These are phyloP conservation scores for Byssochlamys sp. DNA, from an alignment of 2,329 filamentous ascomycete species.

Conservation along the genomic window DNA sequence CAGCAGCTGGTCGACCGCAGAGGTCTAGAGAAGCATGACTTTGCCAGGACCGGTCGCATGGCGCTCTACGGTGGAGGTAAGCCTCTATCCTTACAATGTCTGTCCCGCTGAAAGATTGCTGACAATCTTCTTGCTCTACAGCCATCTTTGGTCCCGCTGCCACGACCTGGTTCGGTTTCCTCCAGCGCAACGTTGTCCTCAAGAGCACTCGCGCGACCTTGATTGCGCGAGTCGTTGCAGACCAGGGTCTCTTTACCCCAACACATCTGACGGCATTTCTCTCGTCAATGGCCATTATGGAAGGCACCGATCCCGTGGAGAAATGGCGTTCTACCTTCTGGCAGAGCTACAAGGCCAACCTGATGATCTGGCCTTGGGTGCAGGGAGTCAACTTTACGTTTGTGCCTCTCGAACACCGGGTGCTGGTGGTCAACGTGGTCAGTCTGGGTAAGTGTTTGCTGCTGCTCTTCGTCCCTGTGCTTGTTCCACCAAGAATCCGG, in stretches of 20 bases:
- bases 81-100: constrained; percentile 6
- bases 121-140: constrained; percentile 22
- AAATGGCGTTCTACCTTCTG: constrained; percentile 64
- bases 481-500: background rate
- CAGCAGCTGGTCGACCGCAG: constrained; percentile 83
- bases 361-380: constrained; percentile 76
- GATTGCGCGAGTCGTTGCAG: constrained; percentile 64
- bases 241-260: constrained; percentile 79
- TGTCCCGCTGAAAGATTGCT: background rate
- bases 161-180: constrained; percentile 74
- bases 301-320: constrained; percentile 56
- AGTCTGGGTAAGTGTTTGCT: constrained; percentile 49
- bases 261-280: constrained; percentile 73
- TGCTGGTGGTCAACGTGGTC: constrained; percentile 78
- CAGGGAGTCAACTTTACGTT: constrained; percentile 82
- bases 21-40: constrained; percentile 66
- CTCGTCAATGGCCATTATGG: constrained; percentile 71
- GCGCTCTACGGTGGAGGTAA: constrained; percentile 41
- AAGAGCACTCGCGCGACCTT: constrained; percentile 60
- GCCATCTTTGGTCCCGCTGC: constrained; percentile 79
- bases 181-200: constrained; percentile 60
- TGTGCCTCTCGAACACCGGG: constrained; percentile 70
- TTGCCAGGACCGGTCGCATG: constrained; percentile 40
- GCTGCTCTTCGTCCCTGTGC: background rate
- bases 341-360: constrained; percentile 69